A percentile compares a stretch with the other conserved stretches of the same genome.
phyloP scores from a whole-genome alignment of 352 stramenopile species.

The Aphanomyces euteiches region DNA sequence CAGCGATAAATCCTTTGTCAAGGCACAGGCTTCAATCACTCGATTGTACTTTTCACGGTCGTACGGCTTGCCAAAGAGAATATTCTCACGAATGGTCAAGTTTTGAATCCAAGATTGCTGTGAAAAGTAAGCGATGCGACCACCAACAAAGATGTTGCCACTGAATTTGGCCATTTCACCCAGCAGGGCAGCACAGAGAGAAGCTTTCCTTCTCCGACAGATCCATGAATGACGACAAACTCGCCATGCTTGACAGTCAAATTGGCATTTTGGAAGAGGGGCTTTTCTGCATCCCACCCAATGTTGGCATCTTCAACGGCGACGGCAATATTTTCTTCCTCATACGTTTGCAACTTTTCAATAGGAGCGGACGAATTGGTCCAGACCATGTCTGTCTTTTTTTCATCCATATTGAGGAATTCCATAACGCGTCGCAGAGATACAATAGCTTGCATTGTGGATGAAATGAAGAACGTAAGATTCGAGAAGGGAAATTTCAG shows the following conservation, averaged over 20 bases:
- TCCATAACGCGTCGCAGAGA: background rate
- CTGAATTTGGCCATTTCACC: slow-evolving; percentile 78
- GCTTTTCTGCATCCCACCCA: slow-evolving; percentile 39
- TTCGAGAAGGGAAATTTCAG: background rate
- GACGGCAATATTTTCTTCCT: slow-evolving; percentile 33
- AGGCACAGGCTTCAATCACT: slow-evolving; percentile 33
- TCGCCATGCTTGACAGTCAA: slow-evolving; percentile 43
- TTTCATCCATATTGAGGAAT: slow-evolving; percentile 17
- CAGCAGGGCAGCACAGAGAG: slow-evolving; percentile 46
- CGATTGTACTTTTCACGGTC: slow-evolving; percentile 51
- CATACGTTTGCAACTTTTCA: slow-evolving; percentile 35
- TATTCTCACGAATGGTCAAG: slow-evolving; percentile 72
- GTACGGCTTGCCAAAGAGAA: slow-evolving; percentile 73
- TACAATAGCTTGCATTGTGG: background rate
- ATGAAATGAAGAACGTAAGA: background rate
- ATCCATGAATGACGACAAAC: slow-evolving; percentile 48
- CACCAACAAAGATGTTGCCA: slow-evolving; percentile 42
- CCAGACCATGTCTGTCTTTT: background rate
- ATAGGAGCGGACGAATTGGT: background rate
- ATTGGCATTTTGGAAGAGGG: slow-evolving; percentile 41
- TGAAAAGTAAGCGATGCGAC: slow-evolving; percentile 37
- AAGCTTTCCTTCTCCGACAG: slow-evolving; percentile 51
- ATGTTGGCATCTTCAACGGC: slow-evolving; percentile 58
- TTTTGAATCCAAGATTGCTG: slow-evolving; percentile 32
- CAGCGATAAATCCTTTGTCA: slow-evolving; percentile 30